phyloP scores from a whole-genome alignment of 129 eudicot species.

The Artemisia annua region DNA sequence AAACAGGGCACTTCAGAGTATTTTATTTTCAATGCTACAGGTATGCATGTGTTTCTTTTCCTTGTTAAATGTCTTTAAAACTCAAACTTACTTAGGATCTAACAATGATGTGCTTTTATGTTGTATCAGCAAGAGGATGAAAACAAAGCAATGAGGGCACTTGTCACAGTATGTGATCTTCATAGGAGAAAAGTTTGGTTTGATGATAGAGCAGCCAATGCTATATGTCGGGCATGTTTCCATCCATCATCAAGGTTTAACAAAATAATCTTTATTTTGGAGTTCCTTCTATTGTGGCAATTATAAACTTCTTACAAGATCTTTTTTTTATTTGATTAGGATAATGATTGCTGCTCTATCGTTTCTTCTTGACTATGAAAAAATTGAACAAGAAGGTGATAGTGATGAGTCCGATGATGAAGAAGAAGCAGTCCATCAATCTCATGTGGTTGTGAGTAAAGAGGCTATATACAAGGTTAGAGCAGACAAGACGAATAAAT shows the following conservation, averaged over 20 bases:
- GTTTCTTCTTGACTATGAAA: constrained; percentile 93
- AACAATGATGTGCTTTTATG: constrained; percentile 5
- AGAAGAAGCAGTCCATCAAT: constrained; percentile 58
- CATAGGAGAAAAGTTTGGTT: constrained; percentile 92
- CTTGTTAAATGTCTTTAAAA: background rate
- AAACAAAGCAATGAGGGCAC: constrained; percentile 87
- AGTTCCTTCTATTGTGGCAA: background rate
- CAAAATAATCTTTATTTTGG: background rate
- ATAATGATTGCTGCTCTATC: constrained; percentile 88
- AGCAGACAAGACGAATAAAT: constrained; percentile 1
- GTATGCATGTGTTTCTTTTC: constrained; percentile 32
- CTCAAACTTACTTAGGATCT: background rate
- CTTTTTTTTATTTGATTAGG: constrained; percentile 41
- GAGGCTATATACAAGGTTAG: constrained; percentile 88
- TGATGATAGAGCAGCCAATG: constrained; percentile 93
- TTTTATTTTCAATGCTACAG: constrained; percentile 86
- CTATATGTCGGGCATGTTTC: constrained; percentile 83
- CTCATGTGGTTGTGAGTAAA: constrained; percentile 71
- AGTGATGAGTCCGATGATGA: constrained; percentile 88
- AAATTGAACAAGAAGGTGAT: constrained; percentile 79
- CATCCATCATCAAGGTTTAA: constrained; percentile 73
- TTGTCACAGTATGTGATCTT: constrained; percentile 77
- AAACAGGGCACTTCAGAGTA: constrained; percentile 80
- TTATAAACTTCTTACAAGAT: background rate
- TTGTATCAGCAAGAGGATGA: constrained; percentile 78